Percentiles rank a stretch among this genome's conserved stretches.
These are phyloP conservation scores for Rubia tinctorum DNA, from an alignment of 305 asterid genomes.

Conservation along the genomic window DNA sequence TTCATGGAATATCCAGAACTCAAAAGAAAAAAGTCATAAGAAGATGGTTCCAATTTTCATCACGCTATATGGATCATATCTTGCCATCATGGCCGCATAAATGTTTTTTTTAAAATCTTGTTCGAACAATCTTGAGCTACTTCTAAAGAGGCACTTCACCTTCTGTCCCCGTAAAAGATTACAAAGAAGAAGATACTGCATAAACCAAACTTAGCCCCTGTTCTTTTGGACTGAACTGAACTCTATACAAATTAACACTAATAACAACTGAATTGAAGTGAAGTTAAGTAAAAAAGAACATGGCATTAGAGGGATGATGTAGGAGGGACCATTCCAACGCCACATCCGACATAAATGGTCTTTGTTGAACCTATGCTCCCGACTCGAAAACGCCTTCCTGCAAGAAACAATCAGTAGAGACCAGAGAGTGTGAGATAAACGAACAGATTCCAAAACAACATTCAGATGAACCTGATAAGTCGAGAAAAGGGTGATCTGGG, in stretches of 20 bases:
- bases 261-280: neutral
- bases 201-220: neutral
- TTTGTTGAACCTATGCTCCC: slow-evolving; percentile 40
- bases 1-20: too few relatives aligned
- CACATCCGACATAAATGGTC: slow-evolving; percentile 59
- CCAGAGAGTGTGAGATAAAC: neutral
- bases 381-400: slow-evolving; percentile 54
- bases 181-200: neutral
- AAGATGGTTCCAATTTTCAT: too few relatives aligned
- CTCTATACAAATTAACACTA: too few relatives aligned
- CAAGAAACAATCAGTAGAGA: neutral
- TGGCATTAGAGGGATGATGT: neutral
- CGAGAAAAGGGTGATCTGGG: slow-evolving; percentile 37
- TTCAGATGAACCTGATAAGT: slow-evolving; percentile 32
- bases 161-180: neutral
- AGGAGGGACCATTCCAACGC: slow-evolving; percentile 43
- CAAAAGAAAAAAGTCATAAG: too few relatives aligned
- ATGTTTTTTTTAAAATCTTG: too few relatives aligned
- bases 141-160: neutral
- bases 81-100: too few relatives aligned
- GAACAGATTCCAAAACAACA: neutral
- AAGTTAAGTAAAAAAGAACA: neutral
- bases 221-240: neutral
- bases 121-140: neutral
- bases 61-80: too few relatives aligned